phyloP scores from a whole-genome alignment of 2,329 filamentous ascomycete species.

The Tricladium varicosporioides region DNA sequence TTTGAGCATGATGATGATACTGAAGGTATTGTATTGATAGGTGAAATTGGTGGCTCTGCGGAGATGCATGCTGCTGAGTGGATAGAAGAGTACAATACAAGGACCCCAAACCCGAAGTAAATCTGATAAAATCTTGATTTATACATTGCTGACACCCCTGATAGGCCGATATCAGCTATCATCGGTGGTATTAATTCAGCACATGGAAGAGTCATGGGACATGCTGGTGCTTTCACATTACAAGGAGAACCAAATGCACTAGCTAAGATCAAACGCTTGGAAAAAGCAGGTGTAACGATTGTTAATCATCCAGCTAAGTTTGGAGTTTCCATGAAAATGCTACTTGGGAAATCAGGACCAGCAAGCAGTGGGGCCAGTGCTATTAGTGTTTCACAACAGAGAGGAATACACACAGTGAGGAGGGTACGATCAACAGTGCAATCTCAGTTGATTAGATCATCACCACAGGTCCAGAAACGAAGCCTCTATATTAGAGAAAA shows the following conservation, averaged over 20 bases:
- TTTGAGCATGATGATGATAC: constrained; percentile 66
- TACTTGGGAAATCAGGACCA: constrained; percentile 46
- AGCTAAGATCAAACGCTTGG: constrained; percentile 66
- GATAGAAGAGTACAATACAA: constrained; percentile 63
- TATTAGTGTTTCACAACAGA: constrained; percentile 43
- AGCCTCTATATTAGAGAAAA: constrained; percentile 53
- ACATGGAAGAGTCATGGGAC: constrained; percentile 69
- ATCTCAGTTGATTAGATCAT: not conserved
- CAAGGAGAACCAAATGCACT: constrained; percentile 63
- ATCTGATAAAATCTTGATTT: constrained; percentile 18
- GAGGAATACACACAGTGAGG: constrained; percentile 49
- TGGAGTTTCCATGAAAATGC: constrained; percentile 62
- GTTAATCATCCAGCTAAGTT: constrained; percentile 77
- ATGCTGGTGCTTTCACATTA: constrained; percentile 71
- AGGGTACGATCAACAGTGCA: constrained; percentile 20
- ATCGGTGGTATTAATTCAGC: constrained; percentile 66
- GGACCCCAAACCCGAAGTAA: constrained; percentile 61
- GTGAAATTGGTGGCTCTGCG: constrained; percentile 64
- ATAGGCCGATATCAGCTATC: constrained; percentile 68
- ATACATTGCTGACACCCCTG: not conserved
- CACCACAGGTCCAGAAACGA: constrained; percentile 41
- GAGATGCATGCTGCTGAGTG: constrained; percentile 71
- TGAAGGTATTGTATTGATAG: constrained; percentile 64
- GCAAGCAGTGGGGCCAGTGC: constrained; percentile 36
- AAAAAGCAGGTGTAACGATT: constrained; percentile 64